phyloP scores from a whole-genome alignment of 2,329 filamentous ascomycete species.

The Penicillium sp. region DNA sequence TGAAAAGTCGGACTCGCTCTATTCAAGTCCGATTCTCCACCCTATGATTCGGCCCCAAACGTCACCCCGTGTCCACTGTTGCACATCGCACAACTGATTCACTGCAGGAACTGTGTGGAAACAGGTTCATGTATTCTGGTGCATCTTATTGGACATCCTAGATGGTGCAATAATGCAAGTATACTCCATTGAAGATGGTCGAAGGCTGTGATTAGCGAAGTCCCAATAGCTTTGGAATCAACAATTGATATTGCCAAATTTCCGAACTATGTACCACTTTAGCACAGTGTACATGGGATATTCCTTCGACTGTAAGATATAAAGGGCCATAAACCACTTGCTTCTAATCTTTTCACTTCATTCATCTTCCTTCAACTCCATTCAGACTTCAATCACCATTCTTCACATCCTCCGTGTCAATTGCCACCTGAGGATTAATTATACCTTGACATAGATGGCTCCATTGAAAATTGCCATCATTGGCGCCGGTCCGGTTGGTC shows the following conservation, averaged over 20 bases:
- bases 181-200: background rate
- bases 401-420: background rate
- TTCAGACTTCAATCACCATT: background rate
- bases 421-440: too few species aligned
- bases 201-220: too few species aligned
- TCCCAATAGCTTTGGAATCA: too few species aligned
- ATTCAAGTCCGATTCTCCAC: background rate
- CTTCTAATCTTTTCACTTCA: background rate
- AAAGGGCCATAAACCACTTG: too few species aligned
- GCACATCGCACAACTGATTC: background rate
- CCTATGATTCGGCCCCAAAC: too few species aligned
- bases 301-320: too few species aligned
- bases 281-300: too few species aligned
- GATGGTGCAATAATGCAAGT: too few species aligned
- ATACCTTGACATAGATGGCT: background rate
- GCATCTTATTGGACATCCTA: too few species aligned
- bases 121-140: too few species aligned
- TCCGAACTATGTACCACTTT: too few species aligned
- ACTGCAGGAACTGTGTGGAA: background rate
- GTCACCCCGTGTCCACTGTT: background rate
- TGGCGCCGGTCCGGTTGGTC: conserved; percentile 23
- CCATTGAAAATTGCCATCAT: conserved; percentile 22
- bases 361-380: background rate
- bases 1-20: background rate
- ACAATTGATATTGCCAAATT: too few species aligned